Conservation (phyloP, 192 early-diverging fungal species). For the Diversispora epigaea region DNA sequence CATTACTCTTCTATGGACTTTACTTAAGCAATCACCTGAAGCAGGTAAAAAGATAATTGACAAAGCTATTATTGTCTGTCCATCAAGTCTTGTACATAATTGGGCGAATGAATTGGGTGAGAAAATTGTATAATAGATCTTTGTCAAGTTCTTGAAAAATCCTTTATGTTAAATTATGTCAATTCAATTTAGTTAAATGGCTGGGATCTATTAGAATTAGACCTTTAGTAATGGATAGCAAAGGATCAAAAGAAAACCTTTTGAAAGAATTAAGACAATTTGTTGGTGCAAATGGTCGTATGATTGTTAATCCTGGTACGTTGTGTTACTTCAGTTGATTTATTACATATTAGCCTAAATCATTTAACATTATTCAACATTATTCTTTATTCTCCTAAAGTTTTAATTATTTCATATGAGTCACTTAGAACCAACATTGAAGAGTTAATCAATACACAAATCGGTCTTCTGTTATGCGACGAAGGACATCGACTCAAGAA, state of each 20-base stretch:
- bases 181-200: constrained; percentile 72
- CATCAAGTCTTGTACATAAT: constrained; percentile 92
- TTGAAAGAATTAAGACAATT: constrained; percentile 75
- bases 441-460: constrained; percentile 73
- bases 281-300: constrained; percentile 80
- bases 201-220: constrained; percentile 79
- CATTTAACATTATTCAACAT: background rate
- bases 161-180: background rate
- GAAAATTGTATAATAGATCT: too few species aligned
- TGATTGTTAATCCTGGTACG: constrained; percentile 73
- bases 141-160: background rate
- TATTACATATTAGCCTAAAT: background rate
- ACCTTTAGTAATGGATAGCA: constrained; percentile 87
- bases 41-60: constrained; percentile 91
- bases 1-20: constrained; percentile 96
- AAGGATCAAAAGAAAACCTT: constrained; percentile 84
- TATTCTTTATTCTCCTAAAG: constrained; percentile 36
- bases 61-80: constrained; percentile 96
- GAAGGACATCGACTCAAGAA: constrained; percentile 98
- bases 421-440: constrained; percentile 80
- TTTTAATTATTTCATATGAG: constrained; percentile 98
- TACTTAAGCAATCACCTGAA: constrained; percentile 86
- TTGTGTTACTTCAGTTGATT: background rate
- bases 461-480: constrained; percentile 94
- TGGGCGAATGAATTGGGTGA: constrained; percentile 94